phyloP scores from a whole-genome alignment of 768 basidiomycete species.

The Termitomyces sp. region DNA sequence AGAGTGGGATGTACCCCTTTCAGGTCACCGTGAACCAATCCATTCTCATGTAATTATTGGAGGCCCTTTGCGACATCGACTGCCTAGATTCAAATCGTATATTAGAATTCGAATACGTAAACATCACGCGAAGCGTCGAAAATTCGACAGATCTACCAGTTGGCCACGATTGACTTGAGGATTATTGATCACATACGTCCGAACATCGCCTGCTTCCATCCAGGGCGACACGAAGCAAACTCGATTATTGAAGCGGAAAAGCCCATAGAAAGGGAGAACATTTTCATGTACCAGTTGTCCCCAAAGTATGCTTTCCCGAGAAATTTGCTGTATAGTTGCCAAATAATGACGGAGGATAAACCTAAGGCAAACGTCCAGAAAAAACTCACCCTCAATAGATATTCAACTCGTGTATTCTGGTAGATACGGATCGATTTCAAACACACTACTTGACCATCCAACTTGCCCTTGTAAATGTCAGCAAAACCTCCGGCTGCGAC shows the following conservation, averaged over 20 bases:
- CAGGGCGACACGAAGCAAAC: background rate
- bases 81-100: background rate
- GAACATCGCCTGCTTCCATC: background rate
- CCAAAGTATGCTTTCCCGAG: background rate
- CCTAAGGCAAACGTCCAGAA: background rate
- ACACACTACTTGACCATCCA: background rate
- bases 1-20: background rate
- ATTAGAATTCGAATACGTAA: background rate
- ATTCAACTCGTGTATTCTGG: background rate
- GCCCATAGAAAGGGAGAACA: background rate
- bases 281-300: background rate
- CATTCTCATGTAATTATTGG: background rate
- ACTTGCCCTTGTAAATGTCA: background rate
- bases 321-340: background rate
- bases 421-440: background rate
- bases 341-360: background rate
- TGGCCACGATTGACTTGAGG: background rate
- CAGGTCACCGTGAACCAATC: background rate
- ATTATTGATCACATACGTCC: background rate
- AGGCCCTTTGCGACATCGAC: background rate
- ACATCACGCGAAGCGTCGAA: background rate
- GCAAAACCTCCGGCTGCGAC: background rate
- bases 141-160: background rate
- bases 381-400: background rate
- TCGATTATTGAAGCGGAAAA: background rate